Conservation (phyloP, 106 monocot genomes). For the Acorus calamus region DNA sequence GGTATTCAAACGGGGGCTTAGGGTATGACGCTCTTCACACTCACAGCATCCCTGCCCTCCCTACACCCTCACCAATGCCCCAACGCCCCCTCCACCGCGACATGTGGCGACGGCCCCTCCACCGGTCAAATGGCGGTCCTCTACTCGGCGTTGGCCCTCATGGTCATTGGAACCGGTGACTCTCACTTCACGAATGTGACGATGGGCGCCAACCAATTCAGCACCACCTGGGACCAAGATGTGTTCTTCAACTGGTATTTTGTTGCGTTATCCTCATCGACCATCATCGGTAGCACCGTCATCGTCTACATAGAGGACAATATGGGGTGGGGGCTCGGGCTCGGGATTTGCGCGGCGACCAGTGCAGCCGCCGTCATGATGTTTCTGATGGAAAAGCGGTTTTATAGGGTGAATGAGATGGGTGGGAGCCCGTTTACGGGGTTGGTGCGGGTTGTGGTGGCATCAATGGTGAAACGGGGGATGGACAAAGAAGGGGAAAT, state of each 20-base stretch:
- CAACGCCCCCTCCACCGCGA: slow-evolving; percentile 1
- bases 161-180: slow-evolving; percentile 30
- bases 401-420: slow-evolving; percentile 15
- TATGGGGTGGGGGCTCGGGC: slow-evolving; percentile 50
- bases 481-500: not conserved
- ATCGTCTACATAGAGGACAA: slow-evolving; percentile 59
- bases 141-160: slow-evolving; percentile 20
- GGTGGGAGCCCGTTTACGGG: slow-evolving; percentile 55
- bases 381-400: slow-evolving; percentile 23
- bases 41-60: slow-evolving; percentile 25
- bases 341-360: slow-evolving; percentile 17
- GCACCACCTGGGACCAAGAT: slow-evolving; percentile 19
- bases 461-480: slow-evolving; percentile 35
- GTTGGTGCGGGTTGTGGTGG: slow-evolving; percentile 35
- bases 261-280: slow-evolving; percentile 17
- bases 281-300: slow-evolving; percentile 32
- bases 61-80: slow-evolving; percentile 30
- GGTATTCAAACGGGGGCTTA: too few relatives aligned
- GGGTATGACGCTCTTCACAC: slow-evolving; percentile 32
- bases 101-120: slow-evolving; percentile 5
- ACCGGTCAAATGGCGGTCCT: slow-evolving; percentile 28
- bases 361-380: slow-evolving; percentile 9
- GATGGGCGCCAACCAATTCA: slow-evolving; percentile 58
- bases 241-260: slow-evolving; percentile 69
- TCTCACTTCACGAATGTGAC: slow-evolving; percentile 35